Percentiles rank a stretch among this genome's conserved stretches.
Evolutionary conservation across 2,329 filamentous ascomycete genomes (phyloP).

Genomic region (Colletotrichum sp.): DNA sequence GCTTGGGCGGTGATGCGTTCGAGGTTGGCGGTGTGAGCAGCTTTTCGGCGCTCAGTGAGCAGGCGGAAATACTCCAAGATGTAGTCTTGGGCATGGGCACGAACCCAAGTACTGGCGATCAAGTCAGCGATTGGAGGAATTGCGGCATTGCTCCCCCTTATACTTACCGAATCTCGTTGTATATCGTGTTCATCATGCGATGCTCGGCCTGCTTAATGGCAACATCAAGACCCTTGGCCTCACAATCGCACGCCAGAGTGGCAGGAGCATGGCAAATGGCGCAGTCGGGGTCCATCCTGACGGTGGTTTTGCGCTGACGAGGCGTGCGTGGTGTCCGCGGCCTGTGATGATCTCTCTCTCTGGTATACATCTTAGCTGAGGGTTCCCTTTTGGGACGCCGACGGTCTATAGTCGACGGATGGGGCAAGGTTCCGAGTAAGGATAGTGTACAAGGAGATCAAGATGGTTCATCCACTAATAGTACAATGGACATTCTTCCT

Average conservation of each 20-base stretch:
- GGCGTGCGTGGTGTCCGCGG: conserved; percentile 21
- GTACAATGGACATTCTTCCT: conserved; percentile 27
- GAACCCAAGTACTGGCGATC: conserved; percentile 62
- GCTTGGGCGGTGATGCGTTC: conserved; percentile 61
- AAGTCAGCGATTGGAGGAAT: conserved; percentile 23
- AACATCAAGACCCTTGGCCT: conserved; percentile 67
- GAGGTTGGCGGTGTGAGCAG: conserved; percentile 58
- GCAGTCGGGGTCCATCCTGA: conserved; percentile 73
- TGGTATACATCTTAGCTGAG: conserved; percentile 56
- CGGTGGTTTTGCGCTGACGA: conserved; percentile 47
- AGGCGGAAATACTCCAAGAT: conserved; percentile 69
- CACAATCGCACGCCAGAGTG: conserved; percentile 65
- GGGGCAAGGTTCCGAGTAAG: neutral
- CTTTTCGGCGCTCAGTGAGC: conserved; percentile 65
- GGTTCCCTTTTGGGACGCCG: conserved; percentile 25
- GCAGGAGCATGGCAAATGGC: conserved; percentile 69
- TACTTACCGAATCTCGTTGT: conserved; percentile 66
- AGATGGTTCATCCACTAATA: conserved; percentile 21
- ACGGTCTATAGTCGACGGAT: conserved; percentile 14
- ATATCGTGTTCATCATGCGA: conserved; percentile 67
- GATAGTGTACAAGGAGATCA: conserved; percentile 36
- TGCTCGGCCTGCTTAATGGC: conserved; percentile 68
- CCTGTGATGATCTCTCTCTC: conserved; percentile 35
- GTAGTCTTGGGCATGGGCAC: conserved; percentile 69
- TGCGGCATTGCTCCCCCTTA: neutral